Conservation (phyloP, 2,329 filamentous ascomycete species). For the Penicillium brasilianum region DNA sequence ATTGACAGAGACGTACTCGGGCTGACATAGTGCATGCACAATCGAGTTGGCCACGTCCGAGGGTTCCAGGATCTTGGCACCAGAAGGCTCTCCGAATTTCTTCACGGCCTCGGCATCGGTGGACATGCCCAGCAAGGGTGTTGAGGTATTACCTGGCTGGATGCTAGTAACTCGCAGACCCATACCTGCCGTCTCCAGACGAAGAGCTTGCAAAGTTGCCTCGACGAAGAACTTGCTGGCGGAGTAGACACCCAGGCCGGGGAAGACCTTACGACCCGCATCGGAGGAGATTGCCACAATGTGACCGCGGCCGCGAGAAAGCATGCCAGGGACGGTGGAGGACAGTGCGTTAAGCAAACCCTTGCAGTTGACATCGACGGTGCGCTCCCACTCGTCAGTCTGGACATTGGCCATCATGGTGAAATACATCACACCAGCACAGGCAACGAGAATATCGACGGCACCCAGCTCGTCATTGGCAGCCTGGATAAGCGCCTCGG, state of each 20-base stretch:
- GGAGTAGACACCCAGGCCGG: slow-evolving; percentile 80
- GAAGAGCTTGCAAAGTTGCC: slow-evolving; percentile 74
- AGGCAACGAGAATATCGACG: slow-evolving; percentile 78
- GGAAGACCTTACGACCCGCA: slow-evolving; percentile 80
- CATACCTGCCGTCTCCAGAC: slow-evolving; percentile 75
- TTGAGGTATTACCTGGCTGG: slow-evolving; percentile 78
- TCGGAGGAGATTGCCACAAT: slow-evolving; percentile 83
- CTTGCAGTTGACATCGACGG: slow-evolving; percentile 86
- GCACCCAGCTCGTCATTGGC: slow-evolving; percentile 68
- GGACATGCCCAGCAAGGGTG: slow-evolving; percentile 74
- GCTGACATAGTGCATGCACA: slow-evolving; percentile 75
- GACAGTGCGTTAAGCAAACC: slow-evolving; percentile 75
- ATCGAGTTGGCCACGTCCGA: slow-evolving; percentile 75
- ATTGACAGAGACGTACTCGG: slow-evolving; percentile 76
- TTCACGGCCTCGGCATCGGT: slow-evolving; percentile 77
- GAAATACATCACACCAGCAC: slow-evolving; percentile 86
- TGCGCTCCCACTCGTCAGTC: slow-evolving; percentile 77
- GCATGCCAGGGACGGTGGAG: slow-evolving; percentile 72
- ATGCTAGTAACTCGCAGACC: slow-evolving; percentile 75
- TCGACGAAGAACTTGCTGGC: slow-evolving; percentile 87
- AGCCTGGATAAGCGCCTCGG: slow-evolving; percentile 67
- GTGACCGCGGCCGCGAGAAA: slow-evolving; percentile 70
- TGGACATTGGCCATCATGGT: slow-evolving; percentile 82
- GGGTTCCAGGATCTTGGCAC: slow-evolving; percentile 74
- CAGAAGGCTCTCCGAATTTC: slow-evolving; percentile 76